Percentiles rank a stretch among this genome's conserved stretches.
These are phyloP conservation scores for Dothidotthia symphoricarpi DNA, from an alignment of 2,329 filamentous ascomycete species.

Conservation along the genomic window DNA sequence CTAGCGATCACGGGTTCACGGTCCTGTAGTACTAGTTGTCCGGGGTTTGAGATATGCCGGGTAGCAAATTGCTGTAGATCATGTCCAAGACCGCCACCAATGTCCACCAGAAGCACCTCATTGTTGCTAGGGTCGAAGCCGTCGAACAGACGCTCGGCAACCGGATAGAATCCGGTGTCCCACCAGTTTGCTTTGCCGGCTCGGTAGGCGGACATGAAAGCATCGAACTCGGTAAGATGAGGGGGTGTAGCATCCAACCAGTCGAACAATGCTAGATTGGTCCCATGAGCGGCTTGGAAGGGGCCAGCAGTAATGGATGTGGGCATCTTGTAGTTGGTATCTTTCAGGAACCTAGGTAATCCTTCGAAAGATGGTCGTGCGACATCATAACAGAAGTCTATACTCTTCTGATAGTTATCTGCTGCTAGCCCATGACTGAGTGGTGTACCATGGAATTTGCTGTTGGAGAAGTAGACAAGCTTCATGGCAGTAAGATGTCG, in stretches of 20 bases:
- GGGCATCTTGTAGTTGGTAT: constrained; percentile 9
- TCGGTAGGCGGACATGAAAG: constrained; percentile 15
- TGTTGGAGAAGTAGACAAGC: constrained; percentile 27
- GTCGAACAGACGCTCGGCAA: constrained; percentile 20
- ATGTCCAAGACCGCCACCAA: constrained; percentile 47
- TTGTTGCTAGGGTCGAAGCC: constrained; percentile 18
- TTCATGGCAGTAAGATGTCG: constrained; percentile 45
- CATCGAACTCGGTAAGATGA: constrained; percentile 22
- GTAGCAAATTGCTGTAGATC: constrained; percentile 36
- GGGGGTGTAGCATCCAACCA: constrained; percentile 41
- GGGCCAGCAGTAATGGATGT: constrained; percentile 23
- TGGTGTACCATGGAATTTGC: constrained; percentile 28
- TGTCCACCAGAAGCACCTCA: constrained; percentile 42
- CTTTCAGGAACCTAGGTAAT: constrained; percentile 14
- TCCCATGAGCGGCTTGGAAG: constrained; percentile 41
- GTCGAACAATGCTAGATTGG: constrained; percentile 38
- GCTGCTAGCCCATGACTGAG: constrained; percentile 39
- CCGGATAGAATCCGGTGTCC: constrained; percentile 14
- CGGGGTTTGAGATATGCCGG: constrained; percentile 38
- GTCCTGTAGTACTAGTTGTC: constrained; percentile 53
- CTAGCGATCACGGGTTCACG: constrained; percentile 37
- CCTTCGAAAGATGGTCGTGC: constrained; percentile 20
- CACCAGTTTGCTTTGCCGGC: constrained; percentile 14
- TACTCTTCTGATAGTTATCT: constrained; percentile 39
- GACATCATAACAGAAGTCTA: constrained; percentile 42